A percentile compares a stretch with the other conserved stretches of the same genome.
Evolutionary conservation across 2,329 filamentous ascomycete species (phyloP).

Genomic region (Trichoderma simmonsii): DNA sequence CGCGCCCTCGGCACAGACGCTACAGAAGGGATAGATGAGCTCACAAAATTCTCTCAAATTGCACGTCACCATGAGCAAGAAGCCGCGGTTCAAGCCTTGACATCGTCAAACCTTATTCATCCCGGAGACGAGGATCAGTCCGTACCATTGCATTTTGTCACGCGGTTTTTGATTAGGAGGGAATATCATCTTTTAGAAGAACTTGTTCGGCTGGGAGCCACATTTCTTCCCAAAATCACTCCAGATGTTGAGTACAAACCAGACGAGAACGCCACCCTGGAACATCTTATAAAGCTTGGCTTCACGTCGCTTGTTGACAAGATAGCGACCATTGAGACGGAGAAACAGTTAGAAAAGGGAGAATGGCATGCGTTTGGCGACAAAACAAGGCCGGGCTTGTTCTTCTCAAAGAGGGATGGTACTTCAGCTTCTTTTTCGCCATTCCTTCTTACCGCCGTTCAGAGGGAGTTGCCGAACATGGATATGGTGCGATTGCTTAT

Average conservation of each 20-base stretch:
- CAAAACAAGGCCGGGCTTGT: constrained; percentile 22
- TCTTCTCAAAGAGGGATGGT: constrained; percentile 14
- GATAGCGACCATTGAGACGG: constrained; percentile 19
- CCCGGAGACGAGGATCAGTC: not conserved
- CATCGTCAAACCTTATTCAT: not conserved
- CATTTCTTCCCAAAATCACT: constrained; percentile 17
- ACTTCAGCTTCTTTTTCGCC: not conserved
- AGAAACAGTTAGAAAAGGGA: constrained; percentile 15
- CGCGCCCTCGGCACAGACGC: not conserved
- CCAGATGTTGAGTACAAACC: fast-evolving
- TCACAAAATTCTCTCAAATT: not conserved
- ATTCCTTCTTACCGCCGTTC: constrained; percentile 29
- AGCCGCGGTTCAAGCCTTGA: not conserved
- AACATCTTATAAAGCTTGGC: constrained; percentile 21
- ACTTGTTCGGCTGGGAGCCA: constrained; percentile 15
- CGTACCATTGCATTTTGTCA: not conserved
- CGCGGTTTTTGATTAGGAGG: constrained; percentile 17
- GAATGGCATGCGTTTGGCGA: constrained; percentile 25
- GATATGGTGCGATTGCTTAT: constrained; percentile 34
- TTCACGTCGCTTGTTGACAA: constrained; percentile 23
- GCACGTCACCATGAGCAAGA: not conserved
- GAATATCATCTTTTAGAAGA: constrained; percentile 26
- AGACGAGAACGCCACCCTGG: not conserved
- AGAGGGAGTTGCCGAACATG: constrained; percentile 34
- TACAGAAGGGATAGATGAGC: not conserved